Conservation (phyloP, 2,329 filamentous ascomycete genomes). For the Neurospora crassa region DNA sequence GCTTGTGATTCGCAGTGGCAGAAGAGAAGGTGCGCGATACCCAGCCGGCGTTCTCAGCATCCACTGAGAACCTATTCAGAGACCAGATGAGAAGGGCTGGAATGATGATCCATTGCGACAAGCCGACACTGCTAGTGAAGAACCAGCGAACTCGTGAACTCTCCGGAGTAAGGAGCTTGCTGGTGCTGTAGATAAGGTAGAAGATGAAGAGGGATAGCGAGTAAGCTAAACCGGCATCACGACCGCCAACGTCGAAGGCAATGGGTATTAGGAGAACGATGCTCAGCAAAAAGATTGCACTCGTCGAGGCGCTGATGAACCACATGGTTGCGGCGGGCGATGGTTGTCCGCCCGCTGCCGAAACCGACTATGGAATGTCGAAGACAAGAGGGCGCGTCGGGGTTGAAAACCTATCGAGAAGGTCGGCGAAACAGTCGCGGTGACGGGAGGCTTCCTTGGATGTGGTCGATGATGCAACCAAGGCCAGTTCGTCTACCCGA, state of each 20-base stretch:
- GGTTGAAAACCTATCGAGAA: neutral
- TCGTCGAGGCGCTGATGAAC: conserved; percentile 71
- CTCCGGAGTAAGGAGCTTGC: conserved; percentile 74
- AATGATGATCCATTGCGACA: conserved; percentile 79
- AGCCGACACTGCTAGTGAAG: conserved; percentile 58
- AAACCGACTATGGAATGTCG: neutral
- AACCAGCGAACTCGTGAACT: conserved; percentile 65
- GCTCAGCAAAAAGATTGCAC: conserved; percentile 77
- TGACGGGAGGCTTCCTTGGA: neutral
- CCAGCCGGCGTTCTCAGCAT: conserved; percentile 70
- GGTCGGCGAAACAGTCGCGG: neutral
- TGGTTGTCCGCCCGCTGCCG: conserved; percentile 11
- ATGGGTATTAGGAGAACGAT: conserved; percentile 94
- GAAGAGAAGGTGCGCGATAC: conserved; percentile 68
- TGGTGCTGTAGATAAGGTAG: conserved; percentile 78
- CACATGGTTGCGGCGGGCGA: conserved; percentile 44
- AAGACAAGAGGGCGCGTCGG: neutral
- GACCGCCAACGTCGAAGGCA: conserved; percentile 94
- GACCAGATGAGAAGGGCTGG: conserved; percentile 88
- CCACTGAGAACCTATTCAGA: conserved; percentile 88
- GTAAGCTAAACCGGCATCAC: conserved; percentile 88
- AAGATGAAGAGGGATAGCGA: conserved; percentile 81
- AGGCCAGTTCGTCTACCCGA: neutral
- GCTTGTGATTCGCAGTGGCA: conserved; percentile 48
- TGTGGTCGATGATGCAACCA: neutral